These are phyloP conservation scores for Dendrobium huoshanense DNA, from an alignment of 106 monocot species.

Conservation along the genomic window DNA sequence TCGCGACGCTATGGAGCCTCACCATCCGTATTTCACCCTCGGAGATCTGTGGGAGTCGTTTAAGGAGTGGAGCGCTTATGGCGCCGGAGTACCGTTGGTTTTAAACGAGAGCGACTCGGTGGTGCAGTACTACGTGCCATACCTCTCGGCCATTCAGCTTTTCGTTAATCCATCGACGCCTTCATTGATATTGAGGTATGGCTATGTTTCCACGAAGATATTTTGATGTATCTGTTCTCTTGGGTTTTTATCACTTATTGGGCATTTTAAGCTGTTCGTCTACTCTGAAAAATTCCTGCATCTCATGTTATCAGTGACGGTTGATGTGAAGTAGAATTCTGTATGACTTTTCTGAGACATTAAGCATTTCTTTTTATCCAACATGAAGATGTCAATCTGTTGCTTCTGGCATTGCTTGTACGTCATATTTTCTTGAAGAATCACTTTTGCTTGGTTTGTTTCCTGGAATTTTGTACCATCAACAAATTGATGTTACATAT, in stretches of 20 bases:
- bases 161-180: conserved; percentile 28
- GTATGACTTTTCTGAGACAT: background rate
- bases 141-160: conserved; percentile 51
- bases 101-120: conserved; percentile 42
- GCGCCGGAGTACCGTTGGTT: conserved; percentile 56
- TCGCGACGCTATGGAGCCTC: conserved; percentile 11
- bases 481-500: background rate
- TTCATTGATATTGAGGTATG: conserved; percentile 24
- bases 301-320: background rate
- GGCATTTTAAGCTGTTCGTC: background rate
- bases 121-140: conserved; percentile 63
- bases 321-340: background rate
- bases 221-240: background rate
- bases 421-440: background rate
- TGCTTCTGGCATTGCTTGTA: background rate
- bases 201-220: background rate
- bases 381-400: background rate
- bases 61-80: conserved; percentile 57
- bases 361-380: background rate
- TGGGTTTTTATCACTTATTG: background rate
- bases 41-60: conserved; percentile 64
- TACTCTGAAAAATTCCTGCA: background rate
- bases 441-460: background rate
- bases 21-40: conserved; percentile 30
- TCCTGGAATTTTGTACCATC: background rate